Evolutionary conservation across 225 moss, liverwort and hornwort species (phyloP).

Genomic region (Marchantia paleacea): DNA sequence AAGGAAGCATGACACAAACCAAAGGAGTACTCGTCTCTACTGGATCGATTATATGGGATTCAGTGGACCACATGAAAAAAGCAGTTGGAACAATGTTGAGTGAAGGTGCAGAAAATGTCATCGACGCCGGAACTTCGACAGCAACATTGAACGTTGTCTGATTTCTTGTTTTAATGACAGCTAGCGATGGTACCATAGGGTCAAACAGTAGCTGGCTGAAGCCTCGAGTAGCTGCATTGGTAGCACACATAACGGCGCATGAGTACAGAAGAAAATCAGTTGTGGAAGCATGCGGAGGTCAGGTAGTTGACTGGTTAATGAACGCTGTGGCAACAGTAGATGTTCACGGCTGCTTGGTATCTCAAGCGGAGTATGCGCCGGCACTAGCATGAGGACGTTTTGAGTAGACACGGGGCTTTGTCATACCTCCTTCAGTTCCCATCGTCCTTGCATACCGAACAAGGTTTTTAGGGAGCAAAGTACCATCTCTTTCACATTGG

Average conservation of each 20-base stretch:
- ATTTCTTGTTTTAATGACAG: slow-evolving; percentile 61
- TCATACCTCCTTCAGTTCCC: slow-evolving; percentile 91
- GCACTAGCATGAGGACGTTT: slow-evolving; percentile 83
- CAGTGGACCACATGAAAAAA: slow-evolving; percentile 58
- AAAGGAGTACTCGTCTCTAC: slow-evolving; percentile 51
- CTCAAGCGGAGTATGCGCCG: slow-evolving; percentile 83
- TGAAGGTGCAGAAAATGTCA: slow-evolving; percentile 50
- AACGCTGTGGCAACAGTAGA: slow-evolving; percentile 72
- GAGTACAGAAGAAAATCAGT: slow-evolving; percentile 82
- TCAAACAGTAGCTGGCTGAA: slow-evolving; percentile 71
- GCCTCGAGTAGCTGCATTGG: slow-evolving; percentile 79
- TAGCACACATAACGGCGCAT: slow-evolving; percentile 92
- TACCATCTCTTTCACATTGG: neutral
- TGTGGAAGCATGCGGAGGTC: slow-evolving; percentile 80
- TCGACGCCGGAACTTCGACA: slow-evolving; percentile 63
- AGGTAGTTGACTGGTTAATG: slow-evolving; percentile 85
- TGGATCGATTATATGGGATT: slow-evolving; percentile 54
- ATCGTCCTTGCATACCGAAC: slow-evolving; percentile 63
- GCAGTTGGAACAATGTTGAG: slow-evolving; percentile 51
- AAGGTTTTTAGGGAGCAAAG: neutral
- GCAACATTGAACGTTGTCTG: slow-evolving; percentile 67
- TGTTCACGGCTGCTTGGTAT: slow-evolving; percentile 45
- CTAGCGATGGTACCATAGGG: slow-evolving; percentile 58
- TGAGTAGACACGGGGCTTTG: slow-evolving; percentile 94
- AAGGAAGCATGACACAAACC: slow-evolving; percentile 41